Base-by-base conservation (phyloP, 2,329 filamentous ascomycete genomes). In the Monascus ruber region DNA sequence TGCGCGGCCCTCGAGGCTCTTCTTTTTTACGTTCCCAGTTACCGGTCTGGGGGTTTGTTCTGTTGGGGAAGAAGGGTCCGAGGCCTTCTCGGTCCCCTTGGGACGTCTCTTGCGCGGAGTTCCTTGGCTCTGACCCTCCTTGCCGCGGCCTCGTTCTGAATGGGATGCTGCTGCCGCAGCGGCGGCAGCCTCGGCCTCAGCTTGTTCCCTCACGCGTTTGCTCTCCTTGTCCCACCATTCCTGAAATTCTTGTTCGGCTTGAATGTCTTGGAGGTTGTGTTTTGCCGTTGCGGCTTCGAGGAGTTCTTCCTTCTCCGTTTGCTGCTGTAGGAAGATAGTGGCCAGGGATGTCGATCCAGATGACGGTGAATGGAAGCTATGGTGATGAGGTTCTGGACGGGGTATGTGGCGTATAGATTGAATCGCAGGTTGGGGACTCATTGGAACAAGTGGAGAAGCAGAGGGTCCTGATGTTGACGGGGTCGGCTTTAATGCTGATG, bases 241-340 rank as follows among this genome's bases (percentile, higher is more conserved):
- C 57, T 95, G 85, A 58, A 98, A 98, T 37, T 86, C 86, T 56
- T 98, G 91, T 62, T 98, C 91, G 48, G 91, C 79, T 59, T 98
- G 91, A 42, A 98, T 98, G 46, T 96, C 91, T 54, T 93, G 81
- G 26, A 98, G 66, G 46, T 85, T 91, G 40, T 89, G 76, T 64
- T 94, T 95, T 2, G 87, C 85, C 9, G 60, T 65, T 7, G 80
- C 80, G 1, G 87, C 85, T 56, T 94, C 88, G 38, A 78, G 81
- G 44, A 93, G 79, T 11, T 77, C 75, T 41, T 86, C 78, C 55
- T 93, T 91, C 57, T 95, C 88, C 6, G 77, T 77, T 58, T 82
- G 78, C 62, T 98, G 87, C 54, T 94, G 79, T 5, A 80, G 79
- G 9, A 96, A 82, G 41, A 98, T 98, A 48, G 94, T 86, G 10